A percentile compares a stretch with the other conserved stretches of the same genome.
These are phyloP conservation scores for Vaccinium darrowii DNA, from an alignment of 148 eudicot genomes.

Conservation along the genomic window DNA sequence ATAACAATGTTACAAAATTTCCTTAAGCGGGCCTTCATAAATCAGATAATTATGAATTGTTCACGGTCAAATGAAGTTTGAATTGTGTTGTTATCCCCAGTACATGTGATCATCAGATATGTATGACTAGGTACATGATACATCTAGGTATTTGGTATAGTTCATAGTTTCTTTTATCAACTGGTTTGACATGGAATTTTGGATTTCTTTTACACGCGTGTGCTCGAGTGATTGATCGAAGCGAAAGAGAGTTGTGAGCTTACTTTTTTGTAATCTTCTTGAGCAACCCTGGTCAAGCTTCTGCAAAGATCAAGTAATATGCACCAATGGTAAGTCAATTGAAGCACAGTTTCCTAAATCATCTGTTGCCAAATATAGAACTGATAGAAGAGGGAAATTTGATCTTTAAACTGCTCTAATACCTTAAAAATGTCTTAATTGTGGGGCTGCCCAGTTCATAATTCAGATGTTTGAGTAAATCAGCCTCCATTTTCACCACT, in stretches of 20 bases:
- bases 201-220: not conserved
- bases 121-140: too few relatives aligned
- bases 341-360: not conserved
- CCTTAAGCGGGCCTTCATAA: too few relatives aligned
- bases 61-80: too few relatives aligned
- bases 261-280: conserved; percentile 46
- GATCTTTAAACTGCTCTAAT: not conserved
- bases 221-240: not conserved
- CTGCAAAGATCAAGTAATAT: conserved; percentile 36
- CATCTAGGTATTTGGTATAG: too few relatives aligned
- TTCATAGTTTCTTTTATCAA: too few relatives aligned
- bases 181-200: too few relatives aligned
- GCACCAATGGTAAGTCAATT: conserved; percentile 9
- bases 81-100: too few relatives aligned
- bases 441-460: conserved; percentile 84
- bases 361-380: too few relatives aligned
- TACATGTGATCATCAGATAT: too few relatives aligned
- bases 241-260: conserved; percentile 7
- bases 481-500: conserved; percentile 86
- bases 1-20: not conserved
- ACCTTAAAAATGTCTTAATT: conserved; percentile 75
- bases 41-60: too few relatives aligned
- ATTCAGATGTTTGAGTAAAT: conserved; percentile 58
- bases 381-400: not conserved
- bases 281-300: conserved; percentile 53